These are phyloP conservation scores for Aureobasidium vineae DNA, from an alignment of 2,329 filamentous ascomycete genomes.

Conservation along the genomic window DNA sequence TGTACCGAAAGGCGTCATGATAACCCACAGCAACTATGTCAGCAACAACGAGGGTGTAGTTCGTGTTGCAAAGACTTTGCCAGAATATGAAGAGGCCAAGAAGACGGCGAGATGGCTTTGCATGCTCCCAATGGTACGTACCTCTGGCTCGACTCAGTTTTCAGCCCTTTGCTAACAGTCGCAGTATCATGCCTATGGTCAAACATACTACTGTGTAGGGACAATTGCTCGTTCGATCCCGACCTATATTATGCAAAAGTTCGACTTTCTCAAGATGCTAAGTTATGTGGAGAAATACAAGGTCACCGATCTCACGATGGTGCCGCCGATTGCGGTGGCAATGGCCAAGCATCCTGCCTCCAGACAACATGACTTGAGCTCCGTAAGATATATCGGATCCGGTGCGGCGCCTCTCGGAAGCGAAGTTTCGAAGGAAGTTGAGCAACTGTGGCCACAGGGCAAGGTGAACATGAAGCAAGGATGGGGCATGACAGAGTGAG, in stretches of 20 bases:
- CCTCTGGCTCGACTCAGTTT: no score
- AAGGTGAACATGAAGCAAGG: slow-evolving; percentile 63
- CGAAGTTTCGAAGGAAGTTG: slow-evolving; percentile 52
- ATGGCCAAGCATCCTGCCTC: slow-evolving; percentile 69
- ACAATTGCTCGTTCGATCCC: slow-evolving; percentile 58
- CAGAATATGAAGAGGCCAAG: slow-evolving; percentile 50
- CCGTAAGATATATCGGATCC: slow-evolving; percentile 57
- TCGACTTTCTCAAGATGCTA: slow-evolving; percentile 72
- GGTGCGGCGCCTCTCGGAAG: slow-evolving; percentile 65
- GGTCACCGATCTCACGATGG: slow-evolving; percentile 65
- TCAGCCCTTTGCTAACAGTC: neutral
- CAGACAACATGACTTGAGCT: slow-evolving; percentile 66
- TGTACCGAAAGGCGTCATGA: slow-evolving; percentile 65
- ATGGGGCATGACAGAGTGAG: slow-evolving; percentile 81
- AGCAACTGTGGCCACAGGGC: slow-evolving; percentile 54
- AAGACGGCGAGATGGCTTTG: slow-evolving; percentile 54
- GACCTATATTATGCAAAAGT: slow-evolving; percentile 75
- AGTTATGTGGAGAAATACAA: slow-evolving; percentile 64
- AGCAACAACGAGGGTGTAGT: slow-evolving; percentile 65
- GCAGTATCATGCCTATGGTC: slow-evolving; percentile 54
- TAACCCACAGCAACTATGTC: slow-evolving; percentile 74
- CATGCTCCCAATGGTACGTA: slow-evolving; percentile 63
- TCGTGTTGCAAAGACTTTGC: slow-evolving; percentile 48
- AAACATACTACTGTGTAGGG: slow-evolving; percentile 66
- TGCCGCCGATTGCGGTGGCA: slow-evolving; percentile 72